Evolutionary conservation across 2,329 filamentous ascomycete species (phyloP), one percentile per base, ranked within the genome.

Genomic region (Fusarium fracticaudum): DNA sequence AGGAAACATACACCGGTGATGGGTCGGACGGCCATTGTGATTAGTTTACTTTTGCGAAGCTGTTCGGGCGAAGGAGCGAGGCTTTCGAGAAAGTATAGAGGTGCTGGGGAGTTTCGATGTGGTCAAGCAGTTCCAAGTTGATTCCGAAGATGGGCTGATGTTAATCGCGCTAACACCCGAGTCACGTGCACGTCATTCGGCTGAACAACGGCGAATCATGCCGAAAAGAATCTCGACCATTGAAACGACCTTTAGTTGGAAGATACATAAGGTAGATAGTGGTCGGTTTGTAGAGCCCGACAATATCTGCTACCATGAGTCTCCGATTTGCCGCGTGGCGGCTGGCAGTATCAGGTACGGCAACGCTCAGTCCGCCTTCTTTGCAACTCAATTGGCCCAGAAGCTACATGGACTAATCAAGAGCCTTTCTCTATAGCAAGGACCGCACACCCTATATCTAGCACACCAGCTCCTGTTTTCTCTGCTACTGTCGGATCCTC

Each of bases 311-410:
- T 54, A 79, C 75, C 80, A 94, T 94, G 92, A 93, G 87, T 84
- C 83, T 92, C 78, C 88, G 88, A 82, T 84, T 91, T 79, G 90
- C 91, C 76, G 86, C 90, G 78, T 85, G 90, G 85, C 89, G 88
- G 84, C 84, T 92, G 77, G 85, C 88, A 64, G 85, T 86, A 79
- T 85, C 87, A 81, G 89, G 92, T 94, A 87, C 65, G 86, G 26
- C 12, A 22, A 63, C 58, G 45, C 54, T 53, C 50, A 38, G 31
- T 31, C 40, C n/a, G 47, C 41, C 51, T 66, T 54, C 33, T 40
- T 45, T 43, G 58, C 40, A 53, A 24, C 58, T 64, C 73, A 74
- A 78, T 77, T 73, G 77, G 60, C 48, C 33, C 33, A 24, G 51
- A 60, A 67, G 64, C 26, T 43, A 69, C 43, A 44, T 41, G 45